Percentiles rank a stretch among this genome's conserved stretches.
These are phyloP conservation scores for Apiospora aurea DNA, from an alignment of 2,329 filamentous ascomycete genomes.

Conservation along the genomic window DNA sequence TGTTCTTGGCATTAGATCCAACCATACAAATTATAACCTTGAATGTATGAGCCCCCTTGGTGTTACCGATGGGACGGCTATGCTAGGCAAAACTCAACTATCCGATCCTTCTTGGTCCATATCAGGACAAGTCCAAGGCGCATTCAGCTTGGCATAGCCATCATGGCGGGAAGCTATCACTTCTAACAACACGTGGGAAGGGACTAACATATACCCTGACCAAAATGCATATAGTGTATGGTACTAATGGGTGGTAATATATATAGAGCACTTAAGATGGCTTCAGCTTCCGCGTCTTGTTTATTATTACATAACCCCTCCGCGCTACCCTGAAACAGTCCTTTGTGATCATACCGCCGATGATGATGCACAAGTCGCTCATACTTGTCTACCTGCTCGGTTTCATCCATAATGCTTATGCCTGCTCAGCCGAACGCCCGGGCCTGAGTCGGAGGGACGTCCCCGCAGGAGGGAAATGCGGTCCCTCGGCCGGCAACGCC, in stretches of 20 bases:
- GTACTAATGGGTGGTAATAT: not conserved
- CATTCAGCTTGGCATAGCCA: not conserved
- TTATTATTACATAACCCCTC: too few species aligned
- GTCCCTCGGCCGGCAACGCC: constrained; percentile 31
- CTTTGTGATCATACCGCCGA: not conserved
- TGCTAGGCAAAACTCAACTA: not conserved
- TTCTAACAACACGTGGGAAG: not conserved
- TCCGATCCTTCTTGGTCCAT: not conserved
- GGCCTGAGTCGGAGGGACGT: not conserved
- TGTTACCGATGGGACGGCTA: not conserved
- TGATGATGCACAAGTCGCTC: not conserved
- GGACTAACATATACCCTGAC: not conserved
- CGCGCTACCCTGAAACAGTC: too few species aligned
- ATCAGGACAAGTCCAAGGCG: not conserved
- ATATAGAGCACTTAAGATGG: not conserved
- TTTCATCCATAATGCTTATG: not conserved
- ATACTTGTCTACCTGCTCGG: not conserved
- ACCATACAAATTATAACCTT: not conserved
- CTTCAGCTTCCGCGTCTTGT: too few species aligned
- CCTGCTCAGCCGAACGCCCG: not conserved
- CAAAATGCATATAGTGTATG: not conserved
- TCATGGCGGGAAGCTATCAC: not conserved
- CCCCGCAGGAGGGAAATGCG: constrained; percentile 28
- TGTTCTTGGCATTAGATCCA: not conserved
- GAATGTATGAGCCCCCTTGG: not conserved